Conservation (phyloP, 2,329 filamentous ascomycete genomes). For the Penicillium nordicum region DNA sequence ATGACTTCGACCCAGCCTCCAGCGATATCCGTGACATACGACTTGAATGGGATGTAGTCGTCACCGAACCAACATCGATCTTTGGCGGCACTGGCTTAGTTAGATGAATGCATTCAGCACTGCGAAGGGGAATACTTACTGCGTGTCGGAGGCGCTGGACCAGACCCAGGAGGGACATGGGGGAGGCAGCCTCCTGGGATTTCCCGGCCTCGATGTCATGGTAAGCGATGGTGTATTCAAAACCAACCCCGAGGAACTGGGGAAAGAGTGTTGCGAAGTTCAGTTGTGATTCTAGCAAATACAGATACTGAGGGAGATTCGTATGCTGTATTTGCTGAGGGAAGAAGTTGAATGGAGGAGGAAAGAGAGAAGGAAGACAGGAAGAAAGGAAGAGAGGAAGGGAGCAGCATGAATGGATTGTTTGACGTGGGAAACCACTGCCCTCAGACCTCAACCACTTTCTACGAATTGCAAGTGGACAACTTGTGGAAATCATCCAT, state of each 20-base stretch:
- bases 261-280: too few relatives aligned
- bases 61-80: background rate
- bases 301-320: background rate
- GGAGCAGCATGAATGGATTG: background rate
- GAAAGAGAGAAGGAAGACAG: too few relatives aligned
- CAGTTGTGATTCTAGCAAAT: background rate
- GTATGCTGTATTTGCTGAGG: background rate
- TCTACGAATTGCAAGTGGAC: background rate
- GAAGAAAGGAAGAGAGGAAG: background rate
- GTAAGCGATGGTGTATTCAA: background rate
- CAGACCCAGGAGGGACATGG: background rate
- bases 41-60: background rate
- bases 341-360: background rate
- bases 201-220: background rate
- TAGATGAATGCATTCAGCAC: background rate
- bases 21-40: background rate
- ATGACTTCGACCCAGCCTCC: background rate
- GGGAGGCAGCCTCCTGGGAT: background rate
- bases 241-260: background rate
- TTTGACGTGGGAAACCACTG: background rate
- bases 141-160: background rate
- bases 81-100: background rate
- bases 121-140: background rate
- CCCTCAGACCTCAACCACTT: background rate
- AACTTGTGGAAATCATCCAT: too few relatives aligned